phyloP scores from a whole-genome alignment of 306 rosid species.

The Luffa aegyptiaca region DNA sequence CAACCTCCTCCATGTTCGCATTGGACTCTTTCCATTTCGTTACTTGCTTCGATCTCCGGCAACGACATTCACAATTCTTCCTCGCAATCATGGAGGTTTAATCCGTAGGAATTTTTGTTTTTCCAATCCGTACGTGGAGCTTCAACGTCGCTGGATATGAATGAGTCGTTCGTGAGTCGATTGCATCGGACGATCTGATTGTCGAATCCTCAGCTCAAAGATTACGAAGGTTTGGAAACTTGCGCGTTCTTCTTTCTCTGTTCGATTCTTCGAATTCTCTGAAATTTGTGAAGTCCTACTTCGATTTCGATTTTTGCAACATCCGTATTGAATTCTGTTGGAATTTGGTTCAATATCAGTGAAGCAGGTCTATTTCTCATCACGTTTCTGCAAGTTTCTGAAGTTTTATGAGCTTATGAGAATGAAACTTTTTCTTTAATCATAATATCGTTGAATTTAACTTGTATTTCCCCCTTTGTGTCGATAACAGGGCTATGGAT shows the following conservation, averaged over 20 bases:
- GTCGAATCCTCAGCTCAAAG: background rate
- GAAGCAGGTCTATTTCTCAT: background rate
- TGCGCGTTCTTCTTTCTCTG: background rate
- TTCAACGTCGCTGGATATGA: background rate
- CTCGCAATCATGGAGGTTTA: background rate
- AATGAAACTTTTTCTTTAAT: background rate
- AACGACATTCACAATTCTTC: background rate
- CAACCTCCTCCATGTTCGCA: background rate
- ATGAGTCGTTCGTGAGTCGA: background rate
- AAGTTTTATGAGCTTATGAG: background rate
- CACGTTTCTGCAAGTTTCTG: background rate
- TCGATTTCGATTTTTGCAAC: background rate
- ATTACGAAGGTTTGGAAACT: background rate
- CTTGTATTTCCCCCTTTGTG: background rate
- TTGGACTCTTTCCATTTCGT: constrained; percentile 4
- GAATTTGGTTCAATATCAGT: background rate
- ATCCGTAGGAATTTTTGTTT: background rate
- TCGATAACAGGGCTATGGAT: constrained; percentile 37
- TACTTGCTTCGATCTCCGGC: background rate
- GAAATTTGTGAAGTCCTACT: background rate
- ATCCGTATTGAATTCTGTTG: background rate
- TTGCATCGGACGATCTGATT: background rate
- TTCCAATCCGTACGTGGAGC: background rate
- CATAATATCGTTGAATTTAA: background rate
- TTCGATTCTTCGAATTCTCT: background rate